Base-by-base conservation (phyloP, 2,329 filamentous ascomycete genomes). In the Epicoccum nigrum region DNA sequence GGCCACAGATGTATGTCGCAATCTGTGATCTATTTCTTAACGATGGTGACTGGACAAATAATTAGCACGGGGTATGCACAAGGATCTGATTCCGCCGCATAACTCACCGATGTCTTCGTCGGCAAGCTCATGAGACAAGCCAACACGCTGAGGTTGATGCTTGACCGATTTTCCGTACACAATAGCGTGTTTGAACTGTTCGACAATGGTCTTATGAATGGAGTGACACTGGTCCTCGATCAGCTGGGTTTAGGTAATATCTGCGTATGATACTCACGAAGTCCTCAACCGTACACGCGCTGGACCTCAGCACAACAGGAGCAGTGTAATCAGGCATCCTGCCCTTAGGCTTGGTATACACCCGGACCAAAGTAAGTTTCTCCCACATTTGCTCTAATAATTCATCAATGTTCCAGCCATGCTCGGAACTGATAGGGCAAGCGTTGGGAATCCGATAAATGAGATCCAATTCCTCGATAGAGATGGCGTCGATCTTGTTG, bases 401-500 rank as follows among this genome's bases (percentile, higher is more conserved):
- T 79, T 99, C 94, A 72, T 99, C 94, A 55, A 99, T 77, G 75
- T 99, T 99, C 94, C 94, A 99, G 49, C 94, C 94, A 71, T 80
- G 79, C 77, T 99, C 94, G 25, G 93, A 94, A 72, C 92, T 97
- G 77, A 99, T 97, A 21, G 94, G 94, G 53, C 94, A 94, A 12
- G 94, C 92, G 72, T 97, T 96, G 40, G 94, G 94, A 62, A 99
- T 99, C 33, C 93, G 87, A 77, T 99, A 97, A 21, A 99, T 82
- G 55, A 99, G 79, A 76, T 99, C 94, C 55, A 99, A 82, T 76
- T 99, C 94, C 76, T 99, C 93, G 64, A 99, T 97, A 43, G 90
- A 93, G 73, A 99, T 97, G 47, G 92, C 86, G 76, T 99, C 94
- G 64, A 99, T 99, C 81, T 99, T 99, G 84, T 99, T 99, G 67